Percentiles rank a stretch among this genome's conserved stretches.
Conservation (phyloP, 2,329 filamentous ascomycete genomes). For the Rhynchosporium graminicola region DNA sequence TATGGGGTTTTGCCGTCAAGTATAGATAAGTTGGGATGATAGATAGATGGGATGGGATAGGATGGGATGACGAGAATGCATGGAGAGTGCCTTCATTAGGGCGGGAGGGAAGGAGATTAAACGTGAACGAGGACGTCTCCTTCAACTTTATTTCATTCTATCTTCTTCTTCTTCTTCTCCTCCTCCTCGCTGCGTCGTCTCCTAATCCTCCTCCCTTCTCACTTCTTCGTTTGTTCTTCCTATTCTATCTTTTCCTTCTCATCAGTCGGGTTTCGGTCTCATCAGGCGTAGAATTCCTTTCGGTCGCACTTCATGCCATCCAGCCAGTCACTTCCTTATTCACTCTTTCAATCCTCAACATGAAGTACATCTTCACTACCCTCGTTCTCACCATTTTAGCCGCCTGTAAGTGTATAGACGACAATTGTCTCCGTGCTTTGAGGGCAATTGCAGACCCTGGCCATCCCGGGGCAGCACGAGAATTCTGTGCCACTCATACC, state of each 20-base stretch:
- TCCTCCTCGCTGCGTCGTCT: neutral
- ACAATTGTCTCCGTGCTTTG: conserved; percentile 45
- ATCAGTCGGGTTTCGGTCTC: neutral
- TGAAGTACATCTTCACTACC: conserved; percentile 22
- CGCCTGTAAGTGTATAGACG: conserved; percentile 38
- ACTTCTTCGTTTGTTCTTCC: too few relatives aligned
- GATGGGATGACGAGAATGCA: neutral
- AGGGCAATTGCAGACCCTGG: conserved; percentile 41
- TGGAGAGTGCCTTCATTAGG: neutral
- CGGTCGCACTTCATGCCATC: neutral
- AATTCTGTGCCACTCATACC: conserved; percentile 41
- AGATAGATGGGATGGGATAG: neutral
- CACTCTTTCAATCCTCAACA: conserved; percentile 10
- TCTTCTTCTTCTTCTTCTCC: neutral
- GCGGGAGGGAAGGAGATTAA: neutral
- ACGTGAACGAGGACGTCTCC: conserved; percentile 1
- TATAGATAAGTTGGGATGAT: neutral
- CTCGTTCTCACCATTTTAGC: conserved; percentile 24
- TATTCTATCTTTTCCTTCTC: too few relatives aligned
- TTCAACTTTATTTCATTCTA: neutral
- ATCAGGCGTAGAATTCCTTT: neutral
- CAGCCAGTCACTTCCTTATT: conserved; percentile 5
- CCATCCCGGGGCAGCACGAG: conserved; percentile 40
- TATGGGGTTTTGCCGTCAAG: neutral
- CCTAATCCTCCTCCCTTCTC: neutral